Evolutionary conservation across 2,329 filamentous ascomycete species (phyloP), one percentile per base, ranked within the genome.

Genomic region (Fusarium avenaceum): DNA sequence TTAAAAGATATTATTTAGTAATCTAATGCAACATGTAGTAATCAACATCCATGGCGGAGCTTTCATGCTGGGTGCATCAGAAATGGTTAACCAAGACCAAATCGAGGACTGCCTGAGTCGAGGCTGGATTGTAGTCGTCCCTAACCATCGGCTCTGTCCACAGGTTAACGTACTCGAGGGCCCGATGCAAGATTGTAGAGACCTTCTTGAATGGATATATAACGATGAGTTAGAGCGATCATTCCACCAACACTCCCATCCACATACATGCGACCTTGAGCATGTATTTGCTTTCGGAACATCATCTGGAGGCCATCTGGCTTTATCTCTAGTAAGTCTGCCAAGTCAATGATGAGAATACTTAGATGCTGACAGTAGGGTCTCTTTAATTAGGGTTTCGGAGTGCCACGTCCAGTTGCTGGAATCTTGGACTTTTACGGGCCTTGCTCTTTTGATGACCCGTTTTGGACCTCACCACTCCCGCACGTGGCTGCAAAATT

Each of bases 71-170:
- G 57, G 57, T 2, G 48, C 57, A 17, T 61, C 57, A 7, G 48
- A 61, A 9, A 61, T 53, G 57, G 56, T 61, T 17, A 61, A 61
- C 7, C 42, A 40, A 19, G 57, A 61, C n/a, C 57, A 61, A 8
- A 38, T 61, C 4, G 7, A 43, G 5, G 57, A 53, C 13, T 46
- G 57, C 3, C 15, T 61, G 0, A 17, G 8, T 3, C 15, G 57
- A 14, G 56, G 56, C 19, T 61, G 57, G 57, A 53, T 61, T 5
- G 57, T 61, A 0, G 3, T 61, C 0, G 45, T 32, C 1, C 57
- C 56, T 0, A 61, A 61, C 2, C 57, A 61, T 20, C 57, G 56
- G 1, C 57, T 61, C 14, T 61, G 57, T 14, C 57, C 57, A 1
- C 56, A 61, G 1, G 20, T 61, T 1, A 17, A 61, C 35, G 15